These are phyloP conservation scores for Neofusicoccum kwambonambiense DNA, from an alignment of 2,329 filamentous ascomycete species.

Conservation along the genomic window DNA sequence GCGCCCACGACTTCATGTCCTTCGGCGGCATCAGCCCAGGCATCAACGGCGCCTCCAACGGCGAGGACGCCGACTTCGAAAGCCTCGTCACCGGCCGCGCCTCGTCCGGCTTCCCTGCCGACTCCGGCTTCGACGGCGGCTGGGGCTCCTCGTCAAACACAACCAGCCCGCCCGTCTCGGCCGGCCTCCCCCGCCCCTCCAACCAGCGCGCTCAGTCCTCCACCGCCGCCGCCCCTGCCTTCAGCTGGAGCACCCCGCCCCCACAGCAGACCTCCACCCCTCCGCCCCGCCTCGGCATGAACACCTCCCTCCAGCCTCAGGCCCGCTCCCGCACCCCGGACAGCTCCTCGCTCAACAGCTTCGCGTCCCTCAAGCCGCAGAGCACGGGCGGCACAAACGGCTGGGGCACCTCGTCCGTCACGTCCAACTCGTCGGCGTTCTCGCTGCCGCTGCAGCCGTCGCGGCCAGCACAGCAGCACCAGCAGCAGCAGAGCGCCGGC, in stretches of 20 bases:
- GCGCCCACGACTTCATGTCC: conserved; percentile 67
- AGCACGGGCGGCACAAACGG: conserved; percentile 5
- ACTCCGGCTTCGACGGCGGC: conserved; percentile 43
- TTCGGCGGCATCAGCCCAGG: conserved; percentile 58
- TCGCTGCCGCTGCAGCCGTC: conserved; percentile 39
- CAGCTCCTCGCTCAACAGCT: conserved; percentile 49
- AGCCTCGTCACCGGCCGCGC: conserved; percentile 76
- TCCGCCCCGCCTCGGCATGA: conserved; percentile 8
- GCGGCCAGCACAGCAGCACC: conserved; percentile 24
- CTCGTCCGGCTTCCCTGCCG: conserved; percentile 34
- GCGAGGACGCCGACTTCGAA: conserved; percentile 78
- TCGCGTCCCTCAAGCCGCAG: conserved; percentile 47
- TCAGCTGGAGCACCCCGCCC: conserved; percentile 47
- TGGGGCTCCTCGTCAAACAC: conserved; percentile 40
- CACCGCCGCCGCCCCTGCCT: conserved; percentile 35
- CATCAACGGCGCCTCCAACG: conserved; percentile 53
- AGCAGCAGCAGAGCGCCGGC: conserved; percentile 19
- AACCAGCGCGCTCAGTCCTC: conserved; percentile 26
- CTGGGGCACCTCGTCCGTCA: conserved; percentile 30
- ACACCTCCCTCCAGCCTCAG: neutral
- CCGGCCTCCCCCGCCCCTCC: conserved; percentile 30
- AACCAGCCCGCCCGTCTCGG: conserved; percentile 27
- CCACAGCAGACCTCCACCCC: conserved; percentile 20
- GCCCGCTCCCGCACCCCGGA: neutral
- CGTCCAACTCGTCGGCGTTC: conserved; percentile 27